Percentiles rank a stretch among this genome's conserved stretches.
Evolutionary conservation across 163 green algal species (phyloP).

Genomic region (Chlamydomonas reinhardtii): DNA sequence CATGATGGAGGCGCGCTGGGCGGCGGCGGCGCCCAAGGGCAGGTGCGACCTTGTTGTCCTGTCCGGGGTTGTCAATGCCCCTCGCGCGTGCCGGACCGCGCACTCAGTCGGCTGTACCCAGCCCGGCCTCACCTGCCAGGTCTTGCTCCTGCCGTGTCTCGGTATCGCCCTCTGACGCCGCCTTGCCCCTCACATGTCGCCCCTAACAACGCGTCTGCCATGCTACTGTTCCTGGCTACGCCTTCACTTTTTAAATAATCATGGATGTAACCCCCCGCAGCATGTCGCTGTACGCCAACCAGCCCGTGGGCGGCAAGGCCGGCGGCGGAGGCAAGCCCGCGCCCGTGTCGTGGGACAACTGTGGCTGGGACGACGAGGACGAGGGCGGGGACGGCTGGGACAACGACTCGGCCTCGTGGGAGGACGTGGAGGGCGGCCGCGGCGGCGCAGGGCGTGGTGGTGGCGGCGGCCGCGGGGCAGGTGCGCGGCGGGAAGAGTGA

Average conservation of each 20-base stretch:
- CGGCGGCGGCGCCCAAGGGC: not conserved
- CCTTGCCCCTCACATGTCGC: too few species aligned
- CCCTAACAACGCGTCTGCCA: too few species aligned
- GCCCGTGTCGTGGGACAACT: constrained; percentile 14
- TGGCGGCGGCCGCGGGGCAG: not conserved
- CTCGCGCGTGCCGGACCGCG: too few species aligned
- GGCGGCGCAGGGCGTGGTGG: not conserved
- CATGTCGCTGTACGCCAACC: constrained; percentile 5
- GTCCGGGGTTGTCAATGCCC: too few species aligned
- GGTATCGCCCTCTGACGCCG: too few species aligned
- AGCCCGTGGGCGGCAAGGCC: not conserved
- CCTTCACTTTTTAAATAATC: too few species aligned
- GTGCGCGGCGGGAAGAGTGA: not conserved
- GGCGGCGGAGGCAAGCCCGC: not conserved
- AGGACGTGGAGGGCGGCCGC: constrained; percentile 36
- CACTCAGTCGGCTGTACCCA: too few species aligned
- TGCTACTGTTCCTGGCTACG: too few species aligned
- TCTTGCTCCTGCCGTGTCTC: too few species aligned
- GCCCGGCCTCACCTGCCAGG: too few species aligned
- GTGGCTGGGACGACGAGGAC: constrained; percentile 19
- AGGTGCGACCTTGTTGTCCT: too few species aligned
- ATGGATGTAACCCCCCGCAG: not conserved
- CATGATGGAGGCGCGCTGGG: constrained; percentile 1
- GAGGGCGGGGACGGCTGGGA: constrained; percentile 44
- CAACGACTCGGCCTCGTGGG: constrained; percentile 41